These are phyloP conservation scores for Shiraia bambusicola DNA, from an alignment of 2,329 filamentous ascomycete genomes.

Conservation along the genomic window DNA sequence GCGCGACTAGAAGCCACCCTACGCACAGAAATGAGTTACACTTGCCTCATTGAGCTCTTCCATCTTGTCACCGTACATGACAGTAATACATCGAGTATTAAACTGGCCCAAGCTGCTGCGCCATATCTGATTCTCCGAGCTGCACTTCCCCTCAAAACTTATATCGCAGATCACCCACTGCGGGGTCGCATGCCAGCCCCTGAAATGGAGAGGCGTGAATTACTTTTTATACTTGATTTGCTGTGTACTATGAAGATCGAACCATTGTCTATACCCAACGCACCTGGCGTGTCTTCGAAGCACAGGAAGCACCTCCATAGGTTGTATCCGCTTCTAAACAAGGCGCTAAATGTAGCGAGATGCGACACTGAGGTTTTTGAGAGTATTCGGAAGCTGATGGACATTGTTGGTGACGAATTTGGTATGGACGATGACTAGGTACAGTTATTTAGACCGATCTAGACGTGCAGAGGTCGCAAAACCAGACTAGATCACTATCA, in stretches of 20 bases:
- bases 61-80: constrained; percentile 56
- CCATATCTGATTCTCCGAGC: constrained; percentile 82
- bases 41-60: constrained; percentile 74
- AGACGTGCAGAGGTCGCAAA: not conserved
- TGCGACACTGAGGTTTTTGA: constrained; percentile 63
- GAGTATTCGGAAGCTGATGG: constrained; percentile 43
- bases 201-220: constrained; percentile 73
- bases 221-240: constrained; percentile 68
- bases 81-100: constrained; percentile 48
- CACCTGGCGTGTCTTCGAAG: constrained; percentile 26
- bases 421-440: constrained; percentile 28
- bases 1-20: constrained; percentile 64
- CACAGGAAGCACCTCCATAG: constrained; percentile 73
- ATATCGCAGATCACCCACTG: constrained; percentile 88
- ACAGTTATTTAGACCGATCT: not conserved
- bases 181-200: constrained; percentile 87
- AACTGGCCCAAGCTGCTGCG: constrained; percentile 72
- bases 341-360: constrained; percentile 61
- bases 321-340: constrained; percentile 75
- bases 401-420: constrained; percentile 45
- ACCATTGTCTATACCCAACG: constrained; percentile 65
- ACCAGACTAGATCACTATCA: too few species aligned
- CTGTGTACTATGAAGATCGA: constrained; percentile 70
- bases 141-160: constrained; percentile 77
- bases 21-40: constrained; percentile 73